phyloP scores from a whole-genome alignment of 2,329 filamentous ascomycete genomes.

The Whalleya microplaca region DNA sequence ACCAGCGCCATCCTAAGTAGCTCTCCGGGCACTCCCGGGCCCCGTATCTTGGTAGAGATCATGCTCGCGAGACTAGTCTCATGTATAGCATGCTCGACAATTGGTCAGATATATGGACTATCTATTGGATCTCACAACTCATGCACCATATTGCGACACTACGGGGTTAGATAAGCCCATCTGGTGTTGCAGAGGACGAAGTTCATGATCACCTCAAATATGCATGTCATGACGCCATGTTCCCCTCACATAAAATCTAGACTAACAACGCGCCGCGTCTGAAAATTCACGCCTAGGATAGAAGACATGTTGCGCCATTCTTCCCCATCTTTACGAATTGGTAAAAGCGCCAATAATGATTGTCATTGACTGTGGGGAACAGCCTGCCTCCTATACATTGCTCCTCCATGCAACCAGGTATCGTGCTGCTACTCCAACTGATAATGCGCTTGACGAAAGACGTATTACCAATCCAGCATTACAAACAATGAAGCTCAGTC shows the following conservation, averaged over 20 bases:
- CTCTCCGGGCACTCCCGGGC: too few relatives aligned
- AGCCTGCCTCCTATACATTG: slow-evolving; percentile 11
- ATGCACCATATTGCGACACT: slow-evolving; percentile 9
- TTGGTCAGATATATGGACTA: neutral
- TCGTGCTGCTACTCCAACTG: neutral
- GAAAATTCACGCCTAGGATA: neutral
- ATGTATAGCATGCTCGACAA: neutral
- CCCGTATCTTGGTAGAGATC: neutral
- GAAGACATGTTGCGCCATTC: slow-evolving; percentile 16
- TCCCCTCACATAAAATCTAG: slow-evolving; percentile 16
- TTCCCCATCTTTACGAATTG: slow-evolving; percentile 26
- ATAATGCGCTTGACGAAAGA: slow-evolving; percentile 2
- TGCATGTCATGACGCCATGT: slow-evolving; percentile 22
- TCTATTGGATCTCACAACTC: neutral
- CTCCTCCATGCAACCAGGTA: slow-evolving; percentile 4
- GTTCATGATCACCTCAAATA: slow-evolving; percentile 22
- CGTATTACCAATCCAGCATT: slow-evolving; percentile 20
- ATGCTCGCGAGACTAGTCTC: neutral
- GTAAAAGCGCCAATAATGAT: slow-evolving; percentile 22
- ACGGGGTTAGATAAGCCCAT: slow-evolving; percentile 1
- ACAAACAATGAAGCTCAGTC: neutral
- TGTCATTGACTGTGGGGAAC: slow-evolving; percentile 13
- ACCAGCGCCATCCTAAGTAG: neutral
- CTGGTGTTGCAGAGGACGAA: slow-evolving; percentile 9
- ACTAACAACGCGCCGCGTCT: slow-evolving; percentile 8